Conservation (phyloP, 2,329 filamentous ascomycete genomes). For the Helicocarpus griseus region DNA sequence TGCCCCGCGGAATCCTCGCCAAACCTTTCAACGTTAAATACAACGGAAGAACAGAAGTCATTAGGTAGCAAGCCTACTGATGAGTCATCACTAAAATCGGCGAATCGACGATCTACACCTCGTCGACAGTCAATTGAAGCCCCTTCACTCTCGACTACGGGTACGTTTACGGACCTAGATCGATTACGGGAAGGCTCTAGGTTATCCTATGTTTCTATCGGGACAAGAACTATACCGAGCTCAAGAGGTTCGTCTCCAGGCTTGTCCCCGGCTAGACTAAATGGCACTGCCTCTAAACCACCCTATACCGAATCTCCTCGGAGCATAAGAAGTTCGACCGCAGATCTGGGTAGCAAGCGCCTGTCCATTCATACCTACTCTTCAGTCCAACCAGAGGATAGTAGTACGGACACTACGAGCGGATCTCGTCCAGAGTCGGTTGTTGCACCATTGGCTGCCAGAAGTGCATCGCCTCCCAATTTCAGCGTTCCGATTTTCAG, state of each 20-base stretch:
- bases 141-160: conserved; percentile 14
- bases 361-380: conserved; percentile 4
- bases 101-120: conserved; percentile 15
- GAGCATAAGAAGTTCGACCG: not conserved
- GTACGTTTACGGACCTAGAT: conserved; percentile 15
- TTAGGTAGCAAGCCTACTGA: conserved; percentile 4
- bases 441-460: conserved; percentile 18
- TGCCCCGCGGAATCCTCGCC: not conserved
- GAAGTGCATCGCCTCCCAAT: conserved; percentile 28
- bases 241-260: conserved; percentile 17
- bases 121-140: conserved; percentile 13
- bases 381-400: conserved; percentile 4
- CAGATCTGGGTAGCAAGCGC: not conserved
- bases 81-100: conserved; percentile 7
- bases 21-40: not conserved
- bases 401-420: conserved; percentile 14
- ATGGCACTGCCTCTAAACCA: not conserved
- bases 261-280: conserved; percentile 20
- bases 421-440: conserved; percentile 15
- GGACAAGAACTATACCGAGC: conserved; percentile 17
- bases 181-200: conserved; percentile 13
- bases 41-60: not conserved
- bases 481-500: conserved; percentile 34
- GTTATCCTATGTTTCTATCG: conserved; percentile 16
- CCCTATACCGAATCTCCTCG: conserved; percentile 4